These are phyloP conservation scores for Trichoderma cornu-damae DNA, from an alignment of 2,329 filamentous ascomycete genomes.

Conservation along the genomic window DNA sequence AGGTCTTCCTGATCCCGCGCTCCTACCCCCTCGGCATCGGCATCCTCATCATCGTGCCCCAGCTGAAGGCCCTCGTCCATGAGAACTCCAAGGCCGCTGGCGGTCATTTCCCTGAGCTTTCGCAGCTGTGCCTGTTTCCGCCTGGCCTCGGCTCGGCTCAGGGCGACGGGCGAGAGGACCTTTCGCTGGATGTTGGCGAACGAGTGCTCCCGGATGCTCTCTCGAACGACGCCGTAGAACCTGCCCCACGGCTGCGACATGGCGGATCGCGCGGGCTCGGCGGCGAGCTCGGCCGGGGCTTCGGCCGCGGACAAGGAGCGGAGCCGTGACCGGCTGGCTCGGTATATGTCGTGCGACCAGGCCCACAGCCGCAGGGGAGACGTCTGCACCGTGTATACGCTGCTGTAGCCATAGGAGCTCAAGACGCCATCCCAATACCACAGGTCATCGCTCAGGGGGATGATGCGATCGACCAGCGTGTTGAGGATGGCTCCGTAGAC, in stretches of 20 bases:
- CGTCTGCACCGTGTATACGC: constrained; percentile 80
- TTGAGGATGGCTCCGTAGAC: constrained; percentile 77
- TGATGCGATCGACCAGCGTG: constrained; percentile 73
- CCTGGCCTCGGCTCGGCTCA: constrained; percentile 68
- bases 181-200: constrained; percentile 64
- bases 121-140: constrained; percentile 67
- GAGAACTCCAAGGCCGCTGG: constrained; percentile 79
- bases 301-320: constrained; percentile 30
- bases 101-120: constrained; percentile 71
- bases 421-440: constrained; percentile 95
- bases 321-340: constrained; percentile 50
- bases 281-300: constrained; percentile 31
- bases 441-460: constrained; percentile 77
- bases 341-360: constrained; percentile 66
- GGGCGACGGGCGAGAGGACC: constrained; percentile 72
- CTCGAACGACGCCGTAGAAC: constrained; percentile 76
- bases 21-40: constrained; percentile 53
- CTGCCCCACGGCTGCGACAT: constrained; percentile 53
- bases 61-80: constrained; percentile 79
- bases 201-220: constrained; percentile 68
- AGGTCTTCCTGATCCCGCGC: constrained; percentile 48
- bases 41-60: constrained; percentile 56
- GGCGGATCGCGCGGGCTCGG: constrained; percentile 35
- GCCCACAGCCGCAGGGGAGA: constrained; percentile 70
- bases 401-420: constrained; percentile 70